These are phyloP conservation scores for Escallonia herrerae DNA, from an alignment of 129 eudicot genomes.

Conservation along the genomic window DNA sequence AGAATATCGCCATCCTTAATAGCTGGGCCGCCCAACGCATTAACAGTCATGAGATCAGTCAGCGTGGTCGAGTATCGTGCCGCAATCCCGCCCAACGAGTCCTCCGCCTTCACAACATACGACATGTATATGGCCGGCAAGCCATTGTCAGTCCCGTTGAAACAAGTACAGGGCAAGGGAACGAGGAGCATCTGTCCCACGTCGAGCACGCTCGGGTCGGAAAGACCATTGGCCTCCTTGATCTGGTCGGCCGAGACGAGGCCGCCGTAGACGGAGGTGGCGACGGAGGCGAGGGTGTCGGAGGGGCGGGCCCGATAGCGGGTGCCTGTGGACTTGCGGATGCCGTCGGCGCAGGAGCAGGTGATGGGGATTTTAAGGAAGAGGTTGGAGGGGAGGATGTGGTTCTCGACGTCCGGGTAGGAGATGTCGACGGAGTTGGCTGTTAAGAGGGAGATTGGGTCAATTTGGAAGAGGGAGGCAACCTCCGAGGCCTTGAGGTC, in stretches of 20 bases:
- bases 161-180: conserved; percentile 93
- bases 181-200: conserved; percentile 63
- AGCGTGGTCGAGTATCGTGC: conserved; percentile 58
- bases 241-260: conserved; percentile 91
- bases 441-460: conserved; percentile 66
- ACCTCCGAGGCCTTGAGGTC: conserved; percentile 92
- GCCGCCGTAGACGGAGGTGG: conserved; percentile 70
- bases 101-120: conserved; percentile 67
- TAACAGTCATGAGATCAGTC: conserved; percentile 87
- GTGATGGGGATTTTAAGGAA: conserved; percentile 67
- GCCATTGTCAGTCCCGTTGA: conserved; percentile 70
- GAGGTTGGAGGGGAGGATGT: conserved; percentile 73
- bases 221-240: conserved; percentile 59
- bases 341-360: conserved; percentile 85
- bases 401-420: conserved; percentile 82
- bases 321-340: conserved; percentile 60
- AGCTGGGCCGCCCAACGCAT: conserved; percentile 65
- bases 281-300: conserved; percentile 60
- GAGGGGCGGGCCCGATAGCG: conserved; percentile 75
- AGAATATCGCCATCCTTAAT: conserved; percentile 85
- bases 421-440: conserved; percentile 77
- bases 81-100: conserved; percentile 64
- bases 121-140: conserved; percentile 79
- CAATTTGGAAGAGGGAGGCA: conserved; percentile 74
- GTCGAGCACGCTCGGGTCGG: conserved; percentile 65